phyloP scores from a whole-genome alignment of 495 filamentous ascomycete genomes.

The Aspergillus cavernicola region DNA sequence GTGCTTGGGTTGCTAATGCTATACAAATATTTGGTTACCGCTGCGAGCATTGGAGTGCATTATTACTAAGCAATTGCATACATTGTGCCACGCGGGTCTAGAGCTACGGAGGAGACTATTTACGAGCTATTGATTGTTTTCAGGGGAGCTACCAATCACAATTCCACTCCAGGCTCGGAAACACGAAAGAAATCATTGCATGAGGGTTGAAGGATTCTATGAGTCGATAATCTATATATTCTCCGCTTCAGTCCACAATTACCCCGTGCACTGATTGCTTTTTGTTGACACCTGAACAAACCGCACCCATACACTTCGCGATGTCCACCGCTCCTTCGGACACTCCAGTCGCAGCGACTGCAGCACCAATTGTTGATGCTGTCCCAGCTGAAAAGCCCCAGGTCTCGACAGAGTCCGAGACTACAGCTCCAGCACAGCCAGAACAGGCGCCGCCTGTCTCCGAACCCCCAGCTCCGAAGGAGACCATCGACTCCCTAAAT shows the following conservation, averaged over 20 bases:
- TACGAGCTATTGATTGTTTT: background rate
- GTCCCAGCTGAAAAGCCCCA: background rate
- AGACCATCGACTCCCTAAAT: conserved; percentile 34
- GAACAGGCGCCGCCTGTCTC: conserved; percentile 1
- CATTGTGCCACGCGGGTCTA: background rate
- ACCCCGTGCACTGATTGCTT: background rate
- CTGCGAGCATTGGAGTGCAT: too few species aligned
- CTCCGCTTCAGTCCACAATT: background rate
- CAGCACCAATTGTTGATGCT: background rate
- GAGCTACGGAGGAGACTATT: background rate
- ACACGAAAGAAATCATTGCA: background rate
- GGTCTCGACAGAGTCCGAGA: conserved; percentile 8
- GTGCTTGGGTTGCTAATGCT: background rate
- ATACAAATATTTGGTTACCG: too few species aligned
- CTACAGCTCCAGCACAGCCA: conserved; percentile 2
- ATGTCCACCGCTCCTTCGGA: conserved; percentile 8
- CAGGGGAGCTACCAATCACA: background rate
- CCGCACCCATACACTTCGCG: background rate
- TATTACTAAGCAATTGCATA: background rate
- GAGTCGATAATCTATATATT: background rate
- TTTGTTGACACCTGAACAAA: background rate
- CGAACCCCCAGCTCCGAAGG: conserved; percentile 5
- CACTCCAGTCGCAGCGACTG: background rate
- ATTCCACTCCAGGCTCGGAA: background rate
- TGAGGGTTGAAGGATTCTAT: background rate